phyloP scores from a whole-genome alignment of 2,329 filamentous ascomycete genomes.

The Fusarium kyushuense region DNA sequence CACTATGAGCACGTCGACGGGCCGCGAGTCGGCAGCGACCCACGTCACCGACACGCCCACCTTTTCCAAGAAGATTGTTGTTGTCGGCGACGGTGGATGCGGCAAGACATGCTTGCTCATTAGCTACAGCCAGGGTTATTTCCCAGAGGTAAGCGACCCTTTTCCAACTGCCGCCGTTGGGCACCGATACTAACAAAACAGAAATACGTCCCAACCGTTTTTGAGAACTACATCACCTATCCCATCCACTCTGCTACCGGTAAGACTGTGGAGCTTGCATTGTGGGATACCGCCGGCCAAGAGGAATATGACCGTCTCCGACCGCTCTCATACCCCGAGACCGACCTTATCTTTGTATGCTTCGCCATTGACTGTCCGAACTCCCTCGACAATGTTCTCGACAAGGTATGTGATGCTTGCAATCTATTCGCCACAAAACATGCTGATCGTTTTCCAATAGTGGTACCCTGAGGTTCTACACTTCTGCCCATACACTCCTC shows the following conservation, averaged over 20 bases:
- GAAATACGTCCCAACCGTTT: constrained; percentile 99
- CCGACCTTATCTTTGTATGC: constrained; percentile 97
- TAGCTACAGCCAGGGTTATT: constrained; percentile 98
- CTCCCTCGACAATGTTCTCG: constrained; percentile 97
- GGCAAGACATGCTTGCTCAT: constrained; percentile 99
- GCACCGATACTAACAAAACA: constrained; percentile 54
- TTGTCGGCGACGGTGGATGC: constrained; percentile 97
- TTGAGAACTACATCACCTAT: constrained; percentile 99
- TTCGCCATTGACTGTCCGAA: constrained; percentile 99
- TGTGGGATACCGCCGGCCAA: constrained; percentile 99
- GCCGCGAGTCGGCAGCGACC: constrained; percentile 82
- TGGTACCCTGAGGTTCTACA: constrained; percentile 99
- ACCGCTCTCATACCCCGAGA: constrained; percentile 97
- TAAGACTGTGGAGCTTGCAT: constrained; percentile 94
- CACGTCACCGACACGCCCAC: constrained; percentile 90
- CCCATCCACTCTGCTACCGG: constrained; percentile 87
- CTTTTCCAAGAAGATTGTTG: constrained; percentile 99
- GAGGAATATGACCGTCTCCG: constrained; percentile 98
- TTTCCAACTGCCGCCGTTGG: not conserved
- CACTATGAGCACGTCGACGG: constrained; percentile 79
- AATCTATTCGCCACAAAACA: not conserved
- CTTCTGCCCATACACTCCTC: constrained; percentile 96
- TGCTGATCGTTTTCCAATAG: constrained; percentile 59
- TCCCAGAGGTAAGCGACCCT: constrained; percentile 82
- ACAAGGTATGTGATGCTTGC: constrained; percentile 76